Evolutionary conservation across 2,329 filamentous ascomycete species (phyloP), one percentile per base, ranked within the genome.

Genomic region (Neonectria hederae): DNA sequence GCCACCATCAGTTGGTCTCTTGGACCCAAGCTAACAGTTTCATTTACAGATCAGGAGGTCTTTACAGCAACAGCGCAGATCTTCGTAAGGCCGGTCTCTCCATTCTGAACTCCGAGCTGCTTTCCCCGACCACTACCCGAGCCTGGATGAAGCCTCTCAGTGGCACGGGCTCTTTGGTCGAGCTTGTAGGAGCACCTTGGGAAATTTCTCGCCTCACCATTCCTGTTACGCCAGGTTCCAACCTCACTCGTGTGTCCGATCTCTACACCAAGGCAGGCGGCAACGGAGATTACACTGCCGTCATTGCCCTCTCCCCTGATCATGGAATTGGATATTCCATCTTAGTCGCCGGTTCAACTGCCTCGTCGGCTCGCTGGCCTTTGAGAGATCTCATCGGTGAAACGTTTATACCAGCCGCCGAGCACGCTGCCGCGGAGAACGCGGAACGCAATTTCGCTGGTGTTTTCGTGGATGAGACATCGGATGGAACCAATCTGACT

Each of bases 281-380:
- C 5, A 74, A 76, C 24, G 69, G 67, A 5, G 73, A 72, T 14
- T 76, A 78, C 59, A 62, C 65, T 0, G 65, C 70, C 2, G 65
- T 76, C 10, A 45, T 78, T 2, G 72, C 68, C 40, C 66, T 78
- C 3, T 72, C 76, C 0, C 75, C 76, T 1, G 76, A 78, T 43
- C 76, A 77, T 57, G 73, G 69, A 24, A 64, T 75, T 3, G 75
- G 76, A 6, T 76, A 73, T 53, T 69, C 72, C 8, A 43, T 78
- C 9, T 38, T 78, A 17, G 46, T 73, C 2, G 75, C 74, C 1
- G 74, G 76, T 0, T 30, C 54, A 0, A 67, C 66, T 0, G 71
- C 74, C 2, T 60, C 70, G 7, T 9, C 48, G 0, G 71, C 59
- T 1, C 65, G 66, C 5, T 68, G 63, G 49, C 59, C 65, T 2